Evolutionary conservation across 2,329 filamentous ascomycete genomes (phyloP), one percentile per base, ranked within the genome.

Genomic region (Cercospora nicotianae): DNA sequence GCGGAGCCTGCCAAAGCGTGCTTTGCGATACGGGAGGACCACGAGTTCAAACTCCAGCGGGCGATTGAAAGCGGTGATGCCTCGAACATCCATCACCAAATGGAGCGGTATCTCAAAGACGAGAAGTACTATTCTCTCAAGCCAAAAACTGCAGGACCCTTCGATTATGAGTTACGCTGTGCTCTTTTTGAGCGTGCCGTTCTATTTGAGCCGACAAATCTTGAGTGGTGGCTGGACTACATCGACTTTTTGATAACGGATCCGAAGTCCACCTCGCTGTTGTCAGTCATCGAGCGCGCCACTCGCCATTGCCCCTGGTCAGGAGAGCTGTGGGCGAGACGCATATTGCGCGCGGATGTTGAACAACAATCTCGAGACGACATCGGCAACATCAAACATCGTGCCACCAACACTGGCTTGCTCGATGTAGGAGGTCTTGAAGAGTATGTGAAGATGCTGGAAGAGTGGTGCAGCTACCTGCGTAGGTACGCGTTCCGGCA

Each of bases 301-400:
- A 95, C 94, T 9, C 87, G 90, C 53, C 95, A 98, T 79, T 97
- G 94, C 74, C 94, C 95, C 1, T 96, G 93, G 91, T 96, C 93
- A 6, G 95, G 95, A 16, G 86, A 87, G 30, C 85, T 99, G 6
- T 99, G 95, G 95, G 92, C 92, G 6, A 89, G 94, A 72, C 94
- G 94, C 72, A 90, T 99, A 28, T 81, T 97, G 63, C 90, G 89
- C 20, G 91, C 93, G 3, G 95, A 98, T 80, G 87, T 92, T 57
- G 90, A 92, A 68, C 87, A 87, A 36, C 86, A 90, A 70, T 85
- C 90, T 0, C 97, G 96, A 74, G 84, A 90, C 26, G 90, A 92
- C 60, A 92, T 98, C 63, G 62, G 62, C 20, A 63, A 89, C 48
- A 93, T 97, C 78, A 99, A 99, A 80, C 93, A 97, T 79, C 89